Conservation (phyloP, 345 rosid species). For the Pistacia vera region DNA sequence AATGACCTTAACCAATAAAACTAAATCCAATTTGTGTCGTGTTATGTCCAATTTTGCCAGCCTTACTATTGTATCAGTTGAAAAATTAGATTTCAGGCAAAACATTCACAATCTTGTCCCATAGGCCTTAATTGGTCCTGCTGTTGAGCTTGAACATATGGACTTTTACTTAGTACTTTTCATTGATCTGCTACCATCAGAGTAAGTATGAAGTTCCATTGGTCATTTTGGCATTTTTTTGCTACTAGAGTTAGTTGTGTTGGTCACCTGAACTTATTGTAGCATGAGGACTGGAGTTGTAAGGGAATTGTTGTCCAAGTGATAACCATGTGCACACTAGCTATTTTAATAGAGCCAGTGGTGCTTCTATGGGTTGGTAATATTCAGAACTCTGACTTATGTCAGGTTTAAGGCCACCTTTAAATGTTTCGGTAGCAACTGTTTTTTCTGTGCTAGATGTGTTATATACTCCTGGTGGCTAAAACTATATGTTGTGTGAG, state of each 20-base stretch:
- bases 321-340: neutral
- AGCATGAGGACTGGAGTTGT: neutral
- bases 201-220: neutral
- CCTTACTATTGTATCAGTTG: neutral
- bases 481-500: too few species aligned
- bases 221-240: neutral
- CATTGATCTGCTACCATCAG: neutral
- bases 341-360: neutral
- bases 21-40: too few species aligned
- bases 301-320: neutral
- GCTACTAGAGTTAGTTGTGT: neutral
- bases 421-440: neutral
- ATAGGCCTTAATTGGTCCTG: slow-evolving; percentile 3
- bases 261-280: neutral
- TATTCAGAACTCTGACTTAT: slow-evolving; percentile 8
- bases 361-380: slow-evolving; percentile 8
- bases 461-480: neutral
- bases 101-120: neutral
- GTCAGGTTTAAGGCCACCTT: neutral
- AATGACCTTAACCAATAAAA: too few species aligned
- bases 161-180: neutral
- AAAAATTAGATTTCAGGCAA: neutral
- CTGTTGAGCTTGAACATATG: neutral
- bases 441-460: slow-evolving; percentile 4
- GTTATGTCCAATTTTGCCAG: neutral